Evolutionary conservation across 306 rosid genomes (phyloP).

Genomic region (Mimosa bimucronata): DNA sequence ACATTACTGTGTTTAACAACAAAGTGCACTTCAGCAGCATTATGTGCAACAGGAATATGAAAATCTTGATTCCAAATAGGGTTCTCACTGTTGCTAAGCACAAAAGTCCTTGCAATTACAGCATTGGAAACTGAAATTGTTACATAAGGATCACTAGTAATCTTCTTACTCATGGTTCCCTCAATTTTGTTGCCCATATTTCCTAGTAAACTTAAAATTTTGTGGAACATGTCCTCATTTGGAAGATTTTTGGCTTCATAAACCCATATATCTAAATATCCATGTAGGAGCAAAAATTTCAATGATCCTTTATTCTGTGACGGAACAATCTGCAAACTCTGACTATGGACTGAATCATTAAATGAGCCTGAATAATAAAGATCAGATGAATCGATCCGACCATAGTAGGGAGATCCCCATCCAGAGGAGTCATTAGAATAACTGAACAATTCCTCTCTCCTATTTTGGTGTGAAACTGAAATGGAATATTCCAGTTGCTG

Average conservation of each 20-base stretch:
- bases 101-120: conserved; percentile 91
- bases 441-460: conserved; percentile 52
- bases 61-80: conserved; percentile 94
- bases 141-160: conserved; percentile 97
- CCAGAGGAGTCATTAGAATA: conserved; percentile 51
- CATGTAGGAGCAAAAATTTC: conserved; percentile 79
- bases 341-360: conserved; percentile 58
- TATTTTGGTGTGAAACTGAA: conserved; percentile 46
- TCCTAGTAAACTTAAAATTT: conserved; percentile 68
- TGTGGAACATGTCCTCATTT: conserved; percentile 97
- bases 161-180: conserved; percentile 59
- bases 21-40: conserved; percentile 83
- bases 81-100: conserved; percentile 83
- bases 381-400: conserved; percentile 32
- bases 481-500: conserved; percentile 38
- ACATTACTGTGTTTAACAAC: conserved; percentile 91
- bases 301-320: conserved; percentile 64
- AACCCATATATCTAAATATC: conserved; percentile 85
- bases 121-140: conserved; percentile 71
- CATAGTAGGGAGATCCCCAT: conserved; percentile 44
- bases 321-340: conserved; percentile 72
- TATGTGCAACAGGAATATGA: conserved; percentile 84
- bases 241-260: conserved; percentile 79
- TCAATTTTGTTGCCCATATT: conserved; percentile 60
- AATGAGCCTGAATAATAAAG: conserved; percentile 49